Conservation (phyloP, 2,329 filamentous ascomycete genomes). For the Neospermospora avenae region DNA sequence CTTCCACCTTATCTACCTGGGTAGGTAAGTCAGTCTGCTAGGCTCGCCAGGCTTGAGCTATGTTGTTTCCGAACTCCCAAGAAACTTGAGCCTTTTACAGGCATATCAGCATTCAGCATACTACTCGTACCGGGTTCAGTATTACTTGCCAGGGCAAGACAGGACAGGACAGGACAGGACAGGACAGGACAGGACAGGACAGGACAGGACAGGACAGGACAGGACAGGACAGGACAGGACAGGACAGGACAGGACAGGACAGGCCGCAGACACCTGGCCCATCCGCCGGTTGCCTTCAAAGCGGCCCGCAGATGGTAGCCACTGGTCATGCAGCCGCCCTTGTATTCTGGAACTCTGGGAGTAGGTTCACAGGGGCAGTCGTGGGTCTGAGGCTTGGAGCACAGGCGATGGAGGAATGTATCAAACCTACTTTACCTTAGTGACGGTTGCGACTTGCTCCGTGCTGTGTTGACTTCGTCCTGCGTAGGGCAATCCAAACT, state of each 20-base stretch:
- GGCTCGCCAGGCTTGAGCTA: constrained; percentile 7
- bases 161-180: not conserved
- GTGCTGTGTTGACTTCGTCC: too few relatives aligned
- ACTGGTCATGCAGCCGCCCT: not conserved
- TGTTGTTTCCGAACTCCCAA: constrained; percentile 3
- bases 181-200: not conserved
- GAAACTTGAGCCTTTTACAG: not conserved
- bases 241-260: not conserved
- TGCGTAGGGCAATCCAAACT: too few relatives aligned
- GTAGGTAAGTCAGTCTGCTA: not conserved
- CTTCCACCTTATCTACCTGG: too few relatives aligned
- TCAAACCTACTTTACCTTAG: not conserved
- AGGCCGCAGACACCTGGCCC: not conserved
- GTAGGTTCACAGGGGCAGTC: not conserved
- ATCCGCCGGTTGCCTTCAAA: not conserved
- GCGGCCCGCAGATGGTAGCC: constrained; percentile 1
- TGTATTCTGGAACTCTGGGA: not conserved
- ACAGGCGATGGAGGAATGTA: not conserved
- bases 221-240: not conserved
- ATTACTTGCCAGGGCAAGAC: too few relatives aligned
- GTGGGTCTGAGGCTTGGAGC: not conserved
- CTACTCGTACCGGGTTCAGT: too few relatives aligned
- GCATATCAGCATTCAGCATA: not conserved
- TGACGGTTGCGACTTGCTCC: too few relatives aligned
- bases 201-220: not conserved